Percentiles rank a stretch among this genome's conserved stretches.
Evolutionary conservation across 1,284 basidiomycete species (phyloP).

Genomic region (Malassezia restricta): DNA sequence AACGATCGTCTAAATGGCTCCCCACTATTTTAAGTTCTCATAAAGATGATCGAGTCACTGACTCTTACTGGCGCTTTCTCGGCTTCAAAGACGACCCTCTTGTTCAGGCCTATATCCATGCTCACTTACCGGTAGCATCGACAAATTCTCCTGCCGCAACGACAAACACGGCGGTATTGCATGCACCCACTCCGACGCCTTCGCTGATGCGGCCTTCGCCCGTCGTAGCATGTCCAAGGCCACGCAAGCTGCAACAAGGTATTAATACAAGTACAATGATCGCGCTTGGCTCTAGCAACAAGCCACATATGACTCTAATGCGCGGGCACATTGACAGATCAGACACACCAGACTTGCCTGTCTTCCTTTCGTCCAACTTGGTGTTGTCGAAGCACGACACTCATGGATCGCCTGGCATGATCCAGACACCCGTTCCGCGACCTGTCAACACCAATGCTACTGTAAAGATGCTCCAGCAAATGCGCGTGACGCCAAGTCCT

Average conservation of each 20-base stretch:
- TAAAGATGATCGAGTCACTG: constrained; percentile 38
- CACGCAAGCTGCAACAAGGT: constrained; percentile 2
- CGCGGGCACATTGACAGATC: constrained; percentile 2
- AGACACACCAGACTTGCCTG: constrained; percentile 6
- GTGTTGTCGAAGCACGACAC: background rate
- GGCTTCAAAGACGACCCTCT: constrained; percentile 41
- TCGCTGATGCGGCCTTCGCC: background rate
- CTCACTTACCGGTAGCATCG: constrained; percentile 8
- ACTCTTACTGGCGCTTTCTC: constrained; percentile 47
- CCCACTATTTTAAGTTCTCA: constrained; percentile 15
- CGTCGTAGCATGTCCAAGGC: background rate
- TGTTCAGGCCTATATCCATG: constrained; percentile 30
- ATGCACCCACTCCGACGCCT: background rate
- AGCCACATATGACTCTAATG: background rate
- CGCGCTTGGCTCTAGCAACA: constrained; percentile 12
- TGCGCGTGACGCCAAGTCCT: constrained; percentile 3
- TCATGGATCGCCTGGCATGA: background rate
- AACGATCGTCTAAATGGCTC: constrained; percentile 24
- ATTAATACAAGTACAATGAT: constrained; percentile 7
- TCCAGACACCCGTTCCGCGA: background rate
- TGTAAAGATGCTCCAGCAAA: background rate
- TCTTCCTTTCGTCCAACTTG: constrained; percentile 4
- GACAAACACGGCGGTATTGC: background rate
- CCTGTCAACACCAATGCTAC: background rate
- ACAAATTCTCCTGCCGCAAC: constrained; percentile 6